These are phyloP conservation scores for Fusarium drepaniforme DNA, from an alignment of 2,329 filamentous ascomycete species.

Conservation along the genomic window DNA sequence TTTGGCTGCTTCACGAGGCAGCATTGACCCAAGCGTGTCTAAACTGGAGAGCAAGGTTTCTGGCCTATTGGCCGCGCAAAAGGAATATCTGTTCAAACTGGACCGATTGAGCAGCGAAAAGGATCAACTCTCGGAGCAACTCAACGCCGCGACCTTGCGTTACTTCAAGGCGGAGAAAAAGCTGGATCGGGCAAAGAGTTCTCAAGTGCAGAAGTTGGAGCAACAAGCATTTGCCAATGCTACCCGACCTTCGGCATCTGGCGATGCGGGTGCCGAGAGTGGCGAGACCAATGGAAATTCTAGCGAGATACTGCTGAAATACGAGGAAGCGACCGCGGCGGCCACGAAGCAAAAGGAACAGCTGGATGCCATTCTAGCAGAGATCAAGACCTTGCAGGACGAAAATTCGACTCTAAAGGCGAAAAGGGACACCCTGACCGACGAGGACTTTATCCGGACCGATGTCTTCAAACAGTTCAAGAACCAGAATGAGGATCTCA, in stretches of 20 bases:
- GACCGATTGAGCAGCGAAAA: conserved; percentile 84
- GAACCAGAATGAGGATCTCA: conserved; percentile 90
- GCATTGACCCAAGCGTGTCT: conserved; percentile 75
- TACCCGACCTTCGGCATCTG: conserved; percentile 58
- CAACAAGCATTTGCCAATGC: conserved; percentile 84
- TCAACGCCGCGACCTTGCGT: conserved; percentile 89
- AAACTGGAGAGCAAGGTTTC: conserved; percentile 82
- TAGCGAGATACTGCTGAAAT: conserved; percentile 79
- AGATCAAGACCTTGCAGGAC: conserved; percentile 80
- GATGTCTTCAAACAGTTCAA: conserved; percentile 95
- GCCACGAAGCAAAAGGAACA: conserved; percentile 90
- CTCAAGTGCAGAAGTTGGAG: conserved; percentile 91
- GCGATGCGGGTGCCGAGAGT: conserved; percentile 62
- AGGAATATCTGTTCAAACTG: conserved; percentile 81
- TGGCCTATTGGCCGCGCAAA: conserved; percentile 82
- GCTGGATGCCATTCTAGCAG: conserved; percentile 80
- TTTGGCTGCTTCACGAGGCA: conserved; percentile 63
- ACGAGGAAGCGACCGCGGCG: conserved; percentile 82
- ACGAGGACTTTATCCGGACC: conserved; percentile 94
- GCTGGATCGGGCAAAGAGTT: conserved; percentile 88
- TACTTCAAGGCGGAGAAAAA: conserved; percentile 98
- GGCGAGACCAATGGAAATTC: conserved; percentile 67
- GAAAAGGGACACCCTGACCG: conserved; percentile 78
- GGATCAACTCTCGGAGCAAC: conserved; percentile 84
- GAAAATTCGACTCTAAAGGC: conserved; percentile 81